phyloP scores from a whole-genome alignment of 768 basidiomycete genomes.

The Boletus rex-veris region DNA sequence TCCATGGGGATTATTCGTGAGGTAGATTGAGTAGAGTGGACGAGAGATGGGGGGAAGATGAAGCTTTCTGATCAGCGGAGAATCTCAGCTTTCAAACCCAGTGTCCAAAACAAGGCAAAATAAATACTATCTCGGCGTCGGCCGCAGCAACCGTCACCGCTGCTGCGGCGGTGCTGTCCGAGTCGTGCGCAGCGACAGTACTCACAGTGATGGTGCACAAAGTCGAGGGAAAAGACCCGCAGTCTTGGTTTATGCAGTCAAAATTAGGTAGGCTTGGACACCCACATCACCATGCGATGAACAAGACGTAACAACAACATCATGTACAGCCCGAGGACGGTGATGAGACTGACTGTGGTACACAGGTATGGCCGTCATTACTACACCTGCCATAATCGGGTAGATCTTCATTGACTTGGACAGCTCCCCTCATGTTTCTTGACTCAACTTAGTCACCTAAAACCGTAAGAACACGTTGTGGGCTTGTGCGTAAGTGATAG shows the following conservation, averaged over 20 bases:
- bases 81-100: constrained; percentile 24
- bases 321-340: too few relatives aligned
- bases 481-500: too few relatives aligned
- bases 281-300: too few relatives aligned
- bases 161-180: neutral
- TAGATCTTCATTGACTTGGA: neutral
- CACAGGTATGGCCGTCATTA: neutral
- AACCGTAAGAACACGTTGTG: too few relatives aligned
- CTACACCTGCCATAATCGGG: constrained; percentile 13
- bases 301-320: too few relatives aligned
- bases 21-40: constrained; percentile 19
- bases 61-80: constrained; percentile 16
- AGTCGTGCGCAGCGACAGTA: neutral
- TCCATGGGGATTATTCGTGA: constrained; percentile 44
- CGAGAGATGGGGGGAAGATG: constrained; percentile 19
- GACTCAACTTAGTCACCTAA: neutral
- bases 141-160: neutral
- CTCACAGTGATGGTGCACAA: too few relatives aligned
- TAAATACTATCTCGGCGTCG: constrained; percentile 1
- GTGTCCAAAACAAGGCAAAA: constrained; percentile 22
- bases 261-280: too few relatives aligned
- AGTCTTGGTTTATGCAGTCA: too few relatives aligned
- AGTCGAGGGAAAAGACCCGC: too few relatives aligned
- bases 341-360: too few relatives aligned
- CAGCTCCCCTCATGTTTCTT: neutral